Evolutionary conservation across 2,329 filamentous ascomycete species (phyloP).

Genomic region (Camillea tinctor): DNA sequence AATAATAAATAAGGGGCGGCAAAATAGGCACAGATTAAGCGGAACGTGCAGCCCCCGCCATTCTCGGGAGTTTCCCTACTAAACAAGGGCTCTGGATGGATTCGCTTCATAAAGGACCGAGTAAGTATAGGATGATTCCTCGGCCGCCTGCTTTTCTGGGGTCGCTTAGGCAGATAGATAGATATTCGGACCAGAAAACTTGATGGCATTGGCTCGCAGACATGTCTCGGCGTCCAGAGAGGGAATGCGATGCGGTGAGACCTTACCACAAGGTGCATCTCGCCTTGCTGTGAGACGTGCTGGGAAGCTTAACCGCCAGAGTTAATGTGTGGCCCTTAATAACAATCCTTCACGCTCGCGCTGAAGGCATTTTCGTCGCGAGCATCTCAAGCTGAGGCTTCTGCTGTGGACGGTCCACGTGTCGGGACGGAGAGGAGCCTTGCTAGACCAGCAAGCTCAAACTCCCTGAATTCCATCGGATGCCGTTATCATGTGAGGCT

Average conservation of each 20-base stretch:
- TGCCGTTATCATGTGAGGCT: neutral
- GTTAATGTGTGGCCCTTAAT: slow-evolving; percentile 7
- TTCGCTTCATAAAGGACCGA: slow-evolving; percentile 29
- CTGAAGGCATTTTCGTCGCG: neutral
- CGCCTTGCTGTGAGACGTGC: slow-evolving; percentile 17
- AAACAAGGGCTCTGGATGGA: slow-evolving; percentile 12
- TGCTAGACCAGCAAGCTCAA: neutral
- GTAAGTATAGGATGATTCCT: slow-evolving; percentile 28
- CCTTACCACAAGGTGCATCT: slow-evolving; percentile 22
- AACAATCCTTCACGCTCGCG: slow-evolving; percentile 5
- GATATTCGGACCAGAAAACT: slow-evolving; percentile 19
- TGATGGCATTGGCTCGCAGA: slow-evolving; percentile 19
- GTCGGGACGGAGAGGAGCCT: neutral
- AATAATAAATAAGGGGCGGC: slow-evolving; percentile 24
- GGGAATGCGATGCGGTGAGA: slow-evolving; percentile 23
- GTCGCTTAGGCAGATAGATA: slow-evolving; percentile 9
- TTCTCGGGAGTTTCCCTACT: slow-evolving; percentile 20
- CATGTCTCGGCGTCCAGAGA: slow-evolving; percentile 20
- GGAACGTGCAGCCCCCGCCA: slow-evolving; percentile 21
- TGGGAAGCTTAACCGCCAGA: slow-evolving; percentile 19
- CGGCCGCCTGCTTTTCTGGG: slow-evolving; percentile 22
- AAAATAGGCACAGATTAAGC: slow-evolving; percentile 31
- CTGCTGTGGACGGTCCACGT: neutral
- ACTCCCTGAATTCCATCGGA: neutral
- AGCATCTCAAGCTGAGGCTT: neutral